Evolutionary conservation across 805 yeast species (phyloP).

Genomic region (Ogataea methanolica): DNA sequence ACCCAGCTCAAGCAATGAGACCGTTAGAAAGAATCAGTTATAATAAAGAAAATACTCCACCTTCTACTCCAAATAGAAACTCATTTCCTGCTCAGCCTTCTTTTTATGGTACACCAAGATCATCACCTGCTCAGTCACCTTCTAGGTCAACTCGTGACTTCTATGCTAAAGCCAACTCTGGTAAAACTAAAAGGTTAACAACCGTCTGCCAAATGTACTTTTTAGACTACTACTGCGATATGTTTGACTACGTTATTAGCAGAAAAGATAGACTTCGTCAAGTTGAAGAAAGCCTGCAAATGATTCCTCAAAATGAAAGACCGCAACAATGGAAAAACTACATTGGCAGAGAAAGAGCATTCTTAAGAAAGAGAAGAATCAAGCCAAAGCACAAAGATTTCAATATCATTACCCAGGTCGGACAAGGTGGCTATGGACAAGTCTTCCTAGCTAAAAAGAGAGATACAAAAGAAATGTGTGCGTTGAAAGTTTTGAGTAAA

Average conservation of each 20-base stretch:
- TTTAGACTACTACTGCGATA: slow-evolving; percentile 92
- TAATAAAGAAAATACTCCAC: slow-evolving; percentile 39
- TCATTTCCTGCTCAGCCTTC: slow-evolving; percentile 16
- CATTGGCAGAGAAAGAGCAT: slow-evolving; percentile 76
- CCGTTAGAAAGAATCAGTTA: slow-evolving; percentile 31
- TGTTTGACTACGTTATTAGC: slow-evolving; percentile 85
- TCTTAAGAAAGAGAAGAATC: slow-evolving; percentile 80
- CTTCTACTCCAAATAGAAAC: slow-evolving; percentile 24
- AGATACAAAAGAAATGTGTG: slow-evolving; percentile 94
- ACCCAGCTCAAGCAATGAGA: slow-evolving; percentile 15
- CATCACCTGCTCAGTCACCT: slow-evolving; percentile 19
- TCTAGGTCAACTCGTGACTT: slow-evolving; percentile 38
- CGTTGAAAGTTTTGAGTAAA: slow-evolving; percentile 87
- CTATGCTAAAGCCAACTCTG: slow-evolving; percentile 54
- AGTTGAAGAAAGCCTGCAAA: slow-evolving; percentile 52
- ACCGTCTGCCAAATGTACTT: slow-evolving; percentile 93
- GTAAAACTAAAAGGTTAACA: slow-evolving; percentile 79
- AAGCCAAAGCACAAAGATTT: slow-evolving; percentile 94
- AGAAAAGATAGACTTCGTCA: slow-evolving; percentile 78
- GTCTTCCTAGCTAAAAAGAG: slow-evolving; percentile 93
- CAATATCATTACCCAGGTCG: slow-evolving; percentile 95
- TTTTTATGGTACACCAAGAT: slow-evolving; percentile 18
- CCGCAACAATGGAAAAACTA: slow-evolving; percentile 73
- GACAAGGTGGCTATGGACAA: slow-evolving; percentile 99
- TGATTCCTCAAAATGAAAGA: slow-evolving; percentile 32